These are phyloP conservation scores for Oryza nivara DNA, from an alignment of 176 grass and related monocot genomes.

Conservation along the genomic window DNA sequence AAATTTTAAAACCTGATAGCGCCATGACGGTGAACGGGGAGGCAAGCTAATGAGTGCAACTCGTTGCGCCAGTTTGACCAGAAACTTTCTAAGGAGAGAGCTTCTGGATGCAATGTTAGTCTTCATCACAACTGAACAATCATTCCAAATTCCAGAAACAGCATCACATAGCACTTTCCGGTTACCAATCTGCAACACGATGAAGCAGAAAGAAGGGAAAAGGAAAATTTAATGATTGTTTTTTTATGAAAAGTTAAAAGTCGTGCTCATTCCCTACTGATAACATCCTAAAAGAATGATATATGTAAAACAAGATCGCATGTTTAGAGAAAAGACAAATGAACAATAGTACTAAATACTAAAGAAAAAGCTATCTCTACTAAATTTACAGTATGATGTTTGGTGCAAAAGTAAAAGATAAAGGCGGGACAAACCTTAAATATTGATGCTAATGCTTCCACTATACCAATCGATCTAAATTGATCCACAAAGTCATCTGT, in stretches of 20 bases:
- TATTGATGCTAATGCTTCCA: conserved; percentile 93
- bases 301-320: neutral
- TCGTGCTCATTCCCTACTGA: neutral
- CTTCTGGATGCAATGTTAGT: conserved; percentile 70
- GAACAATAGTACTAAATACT: neutral
- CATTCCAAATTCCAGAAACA: conserved; percentile 67
- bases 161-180: conserved; percentile 60
- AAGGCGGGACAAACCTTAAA: conserved; percentile 75
- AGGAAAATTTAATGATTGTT: conserved; percentile 15
- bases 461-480: conserved; percentile 89
- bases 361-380: conserved; percentile 20
- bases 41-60: conserved; percentile 79
- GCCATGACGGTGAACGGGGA: conserved; percentile 74
- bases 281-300: conserved; percentile 17
- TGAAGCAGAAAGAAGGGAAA: conserved; percentile 36
- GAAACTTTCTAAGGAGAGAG: conserved; percentile 87
- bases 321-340: conserved; percentile 25
- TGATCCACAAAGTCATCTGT: conserved; percentile 81
- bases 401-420: conserved; percentile 6
- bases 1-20: conserved; percentile 63
- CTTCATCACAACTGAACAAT: conserved; percentile 84
- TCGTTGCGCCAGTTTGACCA: conserved; percentile 87
- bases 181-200: conserved; percentile 71
- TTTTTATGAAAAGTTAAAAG: conserved; percentile 3
- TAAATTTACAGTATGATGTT: conserved; percentile 32